Evolutionary conservation across 1,284 basidiomycete species (phyloP), one percentile per base, ranked within the genome.

Genomic region (Boletus smithii): DNA sequence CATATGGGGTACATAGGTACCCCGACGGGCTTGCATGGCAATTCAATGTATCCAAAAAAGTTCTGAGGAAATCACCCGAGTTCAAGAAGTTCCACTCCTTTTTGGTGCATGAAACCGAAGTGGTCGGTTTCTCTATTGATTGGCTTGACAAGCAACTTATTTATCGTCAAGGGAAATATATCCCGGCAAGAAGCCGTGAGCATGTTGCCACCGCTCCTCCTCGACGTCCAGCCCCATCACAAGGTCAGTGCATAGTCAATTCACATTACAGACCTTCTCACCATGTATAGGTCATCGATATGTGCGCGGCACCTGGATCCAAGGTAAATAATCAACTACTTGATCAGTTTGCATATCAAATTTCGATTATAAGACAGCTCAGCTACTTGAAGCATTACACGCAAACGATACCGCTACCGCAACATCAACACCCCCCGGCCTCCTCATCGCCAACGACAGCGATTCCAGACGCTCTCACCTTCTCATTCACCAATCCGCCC

Each of bases 271-370:
- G 13, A 22, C 8, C 11, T 44, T 20, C 8, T 40, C 38, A 48
- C 40, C 46, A 51, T 51, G 27, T 16, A 20, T 22, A 92, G 86
- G 91, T 93, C 31, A 83, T 99, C 58, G 95, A 99, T 70, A 93
- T 97, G 89, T 99, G 95, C 65, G 97, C 97, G n/a, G 95, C 97
- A 2, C 97, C 97, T 1, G 97, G 97, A 13, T 97, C 93, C 26
- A 99, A 99, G 73, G 88, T 82, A 50, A 57, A 88, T 92, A 6
- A 36, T 29, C 24, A 17, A 14, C 8, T 1, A 44, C 17, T 9
- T 11, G 0, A 29, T 26, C 5, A 3, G 9, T 36, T 16, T 22
- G 1, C 20, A 37, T 29, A 14, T 11, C 36, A 5, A 44, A 48
- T 20, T 30, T 24, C 14, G 9, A 44, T 33, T 24, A 23, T 17